Conservation (phyloP, 495 filamentous ascomycete species). For the Daldinia concentrica region DNA sequence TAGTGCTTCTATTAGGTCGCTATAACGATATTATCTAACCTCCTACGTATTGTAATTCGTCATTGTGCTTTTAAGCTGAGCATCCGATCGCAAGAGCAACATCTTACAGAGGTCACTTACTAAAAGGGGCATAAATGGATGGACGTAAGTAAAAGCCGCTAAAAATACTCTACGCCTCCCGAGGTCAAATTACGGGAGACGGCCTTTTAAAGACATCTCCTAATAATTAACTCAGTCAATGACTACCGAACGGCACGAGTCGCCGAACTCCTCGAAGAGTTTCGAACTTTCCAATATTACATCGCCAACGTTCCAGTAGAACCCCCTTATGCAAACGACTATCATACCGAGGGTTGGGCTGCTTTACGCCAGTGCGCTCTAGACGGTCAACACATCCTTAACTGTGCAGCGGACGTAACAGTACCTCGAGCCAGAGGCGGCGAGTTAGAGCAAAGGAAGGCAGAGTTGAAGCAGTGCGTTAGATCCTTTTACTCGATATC, state of each 20-base stretch:
- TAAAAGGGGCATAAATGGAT: conserved; percentile 44
- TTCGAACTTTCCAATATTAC: conserved; percentile 80
- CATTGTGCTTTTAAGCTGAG: conserved; percentile 14
- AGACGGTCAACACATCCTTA: conserved; percentile 78
- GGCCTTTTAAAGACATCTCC: conserved; percentile 27
- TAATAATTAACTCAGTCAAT: conserved; percentile 71
- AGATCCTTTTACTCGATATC: neutral
- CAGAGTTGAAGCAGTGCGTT: conserved; percentile 77
- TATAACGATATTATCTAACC: conserved; percentile 15
- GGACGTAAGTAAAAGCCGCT: conserved; percentile 45
- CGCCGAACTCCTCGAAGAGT: conserved; percentile 85
- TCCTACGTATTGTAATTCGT: conserved; percentile 13
- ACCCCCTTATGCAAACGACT: conserved; percentile 69
- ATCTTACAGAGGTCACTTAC: conserved; percentile 21
- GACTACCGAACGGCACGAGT: conserved; percentile 82
- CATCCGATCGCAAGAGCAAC: conserved; percentile 12
- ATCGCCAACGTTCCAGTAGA: conserved; percentile 74
- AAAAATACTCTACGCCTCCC: conserved; percentile 10
- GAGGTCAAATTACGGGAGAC: conserved; percentile 17
- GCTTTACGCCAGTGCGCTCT: conserved; percentile 77
- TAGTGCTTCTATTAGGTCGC: conserved; percentile 19
- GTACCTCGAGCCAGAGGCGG: conserved; percentile 64
- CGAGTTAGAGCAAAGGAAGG: conserved; percentile 74
- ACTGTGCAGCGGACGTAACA: conserved; percentile 70
- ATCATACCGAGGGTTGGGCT: conserved; percentile 80